phyloP scores from a whole-genome alignment of 2,329 filamentous ascomycete genomes.

The Thermothelomyces thermophilus region DNA sequence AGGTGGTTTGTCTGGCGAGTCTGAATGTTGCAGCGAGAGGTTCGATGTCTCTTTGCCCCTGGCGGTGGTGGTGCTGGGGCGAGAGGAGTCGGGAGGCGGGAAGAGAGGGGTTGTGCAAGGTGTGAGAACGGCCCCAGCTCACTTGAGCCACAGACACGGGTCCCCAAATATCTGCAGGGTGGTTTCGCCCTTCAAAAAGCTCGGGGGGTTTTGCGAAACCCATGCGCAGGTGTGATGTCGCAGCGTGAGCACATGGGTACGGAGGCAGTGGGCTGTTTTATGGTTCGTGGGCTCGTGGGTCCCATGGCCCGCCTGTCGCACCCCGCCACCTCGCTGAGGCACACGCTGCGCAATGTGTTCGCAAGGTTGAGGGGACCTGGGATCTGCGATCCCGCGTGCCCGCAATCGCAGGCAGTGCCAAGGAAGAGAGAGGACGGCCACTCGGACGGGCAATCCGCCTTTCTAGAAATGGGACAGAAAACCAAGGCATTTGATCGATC shows the following conservation, averaged over 20 bases:
- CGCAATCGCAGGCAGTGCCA: not conserved
- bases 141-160: conserved; percentile 22
- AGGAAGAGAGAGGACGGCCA: not conserved
- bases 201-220: conserved; percentile 3
- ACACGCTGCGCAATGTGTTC: conserved; percentile 15
- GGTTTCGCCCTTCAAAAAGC: not conserved
- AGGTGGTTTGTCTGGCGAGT: conserved; percentile 5
- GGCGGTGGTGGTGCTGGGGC: not conserved
- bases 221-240: conserved; percentile 22
- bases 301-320: conserved; percentile 21
- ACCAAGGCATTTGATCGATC: conserved; percentile 8
- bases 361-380: conserved; percentile 4
- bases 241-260: conserved; percentile 22
- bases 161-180: conserved; percentile 14
- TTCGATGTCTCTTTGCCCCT: conserved; percentile 5
- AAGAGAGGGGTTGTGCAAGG: conserved; percentile 3
- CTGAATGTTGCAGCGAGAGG: conserved; percentile 1
- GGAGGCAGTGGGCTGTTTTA: conserved; percentile 7
- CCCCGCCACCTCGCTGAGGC: conserved; percentile 24
- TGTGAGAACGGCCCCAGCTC: conserved; percentile 10
- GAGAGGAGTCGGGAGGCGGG: conserved; percentile 18
- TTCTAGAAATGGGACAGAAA: conserved; percentile 1
- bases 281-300: conserved; percentile 1
- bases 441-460: not conserved
- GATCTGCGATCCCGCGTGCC: conserved; percentile 2